Evolutionary conservation across 495 filamentous ascomycete species (phyloP), one percentile per base, ranked within the genome.

Genomic region (Staphylotrichum tortipilum): DNA sequence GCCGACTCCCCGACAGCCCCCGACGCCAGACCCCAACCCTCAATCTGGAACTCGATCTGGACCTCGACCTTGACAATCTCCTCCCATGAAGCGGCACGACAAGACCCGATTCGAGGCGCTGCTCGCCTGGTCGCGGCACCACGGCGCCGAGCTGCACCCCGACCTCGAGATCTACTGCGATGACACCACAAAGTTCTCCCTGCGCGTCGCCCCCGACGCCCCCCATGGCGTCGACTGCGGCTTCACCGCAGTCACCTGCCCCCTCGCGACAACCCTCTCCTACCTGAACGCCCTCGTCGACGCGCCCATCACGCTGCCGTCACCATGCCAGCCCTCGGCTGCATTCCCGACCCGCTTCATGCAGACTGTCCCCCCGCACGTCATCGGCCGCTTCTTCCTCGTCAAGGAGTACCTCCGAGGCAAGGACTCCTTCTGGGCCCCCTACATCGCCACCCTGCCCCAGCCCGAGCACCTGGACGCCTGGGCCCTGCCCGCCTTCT

Each of bases 371-470:
- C 72, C 71, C 9, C 68, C 72, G 0, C 64, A 75, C 45, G 71
- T 76, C 40, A 53, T 70, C 29, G 72, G 73, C 43, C 68, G 73
- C 6, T 73, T 75, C 56, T 72, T 73, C 26, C 62, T 76, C 24
- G 64, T 74, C 41, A 63, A 73, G 46, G 54, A 76, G 54, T 72
- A 70, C 54, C 67, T 79, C 21, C 61, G 68, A 38, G 64, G 65
- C 7, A 50, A 65, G 24, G 43, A 66, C n/a, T 78, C 74, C 0
- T 66, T 65, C 40, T 79, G 76, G 76, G 68, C 57, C 57, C 64
- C 68, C 11, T 79, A 79, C 50, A 76, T 78, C 44, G 58, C 63
- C 8, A 67, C 70, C 3, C 61, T 79, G 0, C 74, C 75, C n/a
- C 68, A 70, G 38, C 74, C 75, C 1, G 68, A 71, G 28, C 67